Conservation (phyloP, 176 grass and related monocot species). For the Oryza brachyantha region DNA sequence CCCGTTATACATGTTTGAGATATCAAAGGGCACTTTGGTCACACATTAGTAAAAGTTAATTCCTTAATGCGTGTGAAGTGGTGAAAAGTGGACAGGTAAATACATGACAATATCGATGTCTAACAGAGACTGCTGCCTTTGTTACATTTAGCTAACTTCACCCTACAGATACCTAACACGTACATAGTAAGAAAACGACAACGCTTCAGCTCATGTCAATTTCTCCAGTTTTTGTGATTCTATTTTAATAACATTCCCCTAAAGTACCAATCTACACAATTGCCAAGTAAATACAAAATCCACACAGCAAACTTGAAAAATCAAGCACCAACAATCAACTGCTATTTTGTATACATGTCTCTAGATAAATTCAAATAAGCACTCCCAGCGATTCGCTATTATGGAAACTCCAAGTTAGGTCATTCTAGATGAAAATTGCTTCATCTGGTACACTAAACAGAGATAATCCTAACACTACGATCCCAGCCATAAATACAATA, state of each 20-base stretch:
- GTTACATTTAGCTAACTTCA: background rate
- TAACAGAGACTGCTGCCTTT: background rate
- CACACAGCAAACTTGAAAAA: background rate
- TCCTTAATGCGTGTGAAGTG: background rate
- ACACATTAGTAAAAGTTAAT: background rate
- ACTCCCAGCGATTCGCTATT: background rate
- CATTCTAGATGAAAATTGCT: too few species aligned
- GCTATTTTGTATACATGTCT: background rate
- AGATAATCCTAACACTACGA: background rate
- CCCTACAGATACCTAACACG: too few species aligned
- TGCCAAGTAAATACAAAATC: background rate
- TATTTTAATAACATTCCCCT: background rate
- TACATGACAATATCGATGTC: background rate
- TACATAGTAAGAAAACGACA: too few species aligned
- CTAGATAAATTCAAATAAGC: background rate
- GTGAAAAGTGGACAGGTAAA: too few species aligned
- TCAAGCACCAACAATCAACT: background rate
- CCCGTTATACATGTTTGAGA: background rate
- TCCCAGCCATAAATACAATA: background rate
- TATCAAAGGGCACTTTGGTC: background rate
- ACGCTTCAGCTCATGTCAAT: background rate
- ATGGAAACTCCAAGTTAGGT: background rate
- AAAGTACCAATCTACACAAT: too few species aligned
- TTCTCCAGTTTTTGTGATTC: background rate
- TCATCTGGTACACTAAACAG: background rate